Conservation (phyloP, 176 grass and related monocot genomes). For the Ensete glaucum region DNA sequence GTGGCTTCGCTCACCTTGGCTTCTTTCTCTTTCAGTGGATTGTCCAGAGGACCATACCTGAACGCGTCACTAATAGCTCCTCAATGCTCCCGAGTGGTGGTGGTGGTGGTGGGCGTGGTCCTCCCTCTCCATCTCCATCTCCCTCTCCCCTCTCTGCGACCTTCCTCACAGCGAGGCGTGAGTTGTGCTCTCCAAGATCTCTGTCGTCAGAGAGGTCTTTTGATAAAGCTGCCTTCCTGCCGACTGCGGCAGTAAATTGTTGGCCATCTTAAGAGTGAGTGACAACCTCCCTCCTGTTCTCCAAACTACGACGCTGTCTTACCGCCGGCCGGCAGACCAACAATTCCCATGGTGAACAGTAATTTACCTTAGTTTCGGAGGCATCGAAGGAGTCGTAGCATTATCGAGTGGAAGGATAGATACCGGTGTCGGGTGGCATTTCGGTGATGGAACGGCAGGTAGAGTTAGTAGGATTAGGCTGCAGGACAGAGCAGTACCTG, state of each 20-base stretch:
- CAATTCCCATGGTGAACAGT: too few relatives aligned
- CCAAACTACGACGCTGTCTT: too few relatives aligned
- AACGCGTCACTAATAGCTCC: neutral
- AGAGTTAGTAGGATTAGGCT: neutral
- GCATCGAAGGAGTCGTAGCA: too few relatives aligned
- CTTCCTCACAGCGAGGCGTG: neutral
- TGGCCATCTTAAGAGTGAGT: neutral
- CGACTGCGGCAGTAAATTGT: neutral
- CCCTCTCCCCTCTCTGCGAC: neutral
- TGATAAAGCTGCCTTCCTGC: neutral
- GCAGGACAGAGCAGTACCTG: neutral
- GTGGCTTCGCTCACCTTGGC: too few relatives aligned
- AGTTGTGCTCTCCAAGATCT: neutral
- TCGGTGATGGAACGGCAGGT: neutral
- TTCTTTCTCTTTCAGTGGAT: neutral
- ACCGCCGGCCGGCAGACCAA: too few relatives aligned
- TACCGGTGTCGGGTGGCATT: neutral
- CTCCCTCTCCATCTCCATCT: neutral
- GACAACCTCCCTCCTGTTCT: too few relatives aligned
- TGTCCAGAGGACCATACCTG: neutral
- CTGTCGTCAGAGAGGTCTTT: neutral
- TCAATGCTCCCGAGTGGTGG: neutral
- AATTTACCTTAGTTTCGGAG: too few relatives aligned
- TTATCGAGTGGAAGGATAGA: neutral
- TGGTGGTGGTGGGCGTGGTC: neutral